phyloP scores from a whole-genome alignment of 805 yeast species.

The Monosporozyma aquatica region DNA sequence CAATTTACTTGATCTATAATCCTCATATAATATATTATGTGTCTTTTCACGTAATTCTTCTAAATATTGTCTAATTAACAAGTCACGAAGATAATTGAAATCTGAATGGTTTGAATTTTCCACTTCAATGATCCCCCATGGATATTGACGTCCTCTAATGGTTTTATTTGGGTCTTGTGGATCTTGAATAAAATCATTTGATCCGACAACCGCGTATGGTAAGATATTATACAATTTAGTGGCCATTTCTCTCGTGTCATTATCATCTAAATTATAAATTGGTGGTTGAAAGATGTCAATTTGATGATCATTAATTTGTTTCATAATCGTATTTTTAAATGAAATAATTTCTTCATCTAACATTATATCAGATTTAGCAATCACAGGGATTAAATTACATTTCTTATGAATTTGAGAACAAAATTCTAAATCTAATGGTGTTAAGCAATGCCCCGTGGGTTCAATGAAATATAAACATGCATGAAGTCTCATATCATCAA shows the following conservation, averaged over 20 bases:
- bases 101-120: slow-evolving; percentile 92
- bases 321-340: slow-evolving; percentile 69
- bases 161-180: slow-evolving; percentile 73
- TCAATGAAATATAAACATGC: slow-evolving; percentile 91
- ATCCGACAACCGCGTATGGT: slow-evolving; percentile 94
- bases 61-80: slow-evolving; percentile 80
- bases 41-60: slow-evolving; percentile 92
- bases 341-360: slow-evolving; percentile 73
- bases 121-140: slow-evolving; percentile 96
- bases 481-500: slow-evolving; percentile 79
- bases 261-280: slow-evolving; percentile 72
- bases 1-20: slow-evolving; percentile 80
- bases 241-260: slow-evolving; percentile 62
- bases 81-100: slow-evolving; percentile 78
- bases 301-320: slow-evolving; percentile 65
- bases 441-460: slow-evolving; percentile 92
- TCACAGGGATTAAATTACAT: slow-evolving; percentile 88
- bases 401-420: slow-evolving; percentile 83
- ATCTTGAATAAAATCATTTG: slow-evolving; percentile 59
- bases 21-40: slow-evolving; percentile 66
- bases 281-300: slow-evolving; percentile 74
- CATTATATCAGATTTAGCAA: slow-evolving; percentile 89
- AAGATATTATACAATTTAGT: slow-evolving; percentile 57
- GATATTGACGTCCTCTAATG: slow-evolving; percentile 88
- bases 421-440: slow-evolving; percentile 79